Evolutionary conservation across 257 asterid species (phyloP), one percentile per base, ranked within the genome.

Genomic region (Ehretia macrophylla): DNA sequence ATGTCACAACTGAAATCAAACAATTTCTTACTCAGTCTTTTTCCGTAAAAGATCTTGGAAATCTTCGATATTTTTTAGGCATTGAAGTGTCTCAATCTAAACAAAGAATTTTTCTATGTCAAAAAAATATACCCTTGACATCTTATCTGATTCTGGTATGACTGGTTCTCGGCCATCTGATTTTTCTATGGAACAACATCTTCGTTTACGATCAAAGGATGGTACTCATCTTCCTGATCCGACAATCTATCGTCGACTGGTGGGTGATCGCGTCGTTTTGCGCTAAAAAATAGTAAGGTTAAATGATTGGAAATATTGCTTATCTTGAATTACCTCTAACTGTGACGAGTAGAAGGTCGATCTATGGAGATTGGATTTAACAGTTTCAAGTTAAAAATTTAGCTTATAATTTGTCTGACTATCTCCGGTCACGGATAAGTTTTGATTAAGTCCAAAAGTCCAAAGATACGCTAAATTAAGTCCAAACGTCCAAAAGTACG

Each of bases 41-140:
- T n/a, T 60, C 66, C 44, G 45, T 60, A 1, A 60, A 60, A 4
- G 46, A 46, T 32, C 66, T 60, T n/a, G 35, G 66, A 14, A 16
- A 14, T 32, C 23, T 60, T 16, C 44, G 47, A 16, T 48, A 22
- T 11, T 54, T 54, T 11, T 1, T 54, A 21, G 42, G 59, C 17
- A 62, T 35, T 6, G 35, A 48, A 49, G 46, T 32, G 4, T 48
- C 58, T 21, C 48, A 14, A 4, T 40, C n/a, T 5, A 56, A 48
- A 10, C 13, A 49, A 11, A 51, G 32, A 1, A 19, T 60, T 8
- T 62, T 62, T 62, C 21, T 62, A 18, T 51, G 59, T 22, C 23
- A 63, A 51, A 2, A 42, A 63, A 51, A 52, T 38, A 48, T 60
- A 60, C 45, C 14, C 47, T 60, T 13, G 66, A 60, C 21, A 47